phyloP scores from a whole-genome alignment of 768 basidiomycete genomes.

The Suillus spraguei region DNA sequence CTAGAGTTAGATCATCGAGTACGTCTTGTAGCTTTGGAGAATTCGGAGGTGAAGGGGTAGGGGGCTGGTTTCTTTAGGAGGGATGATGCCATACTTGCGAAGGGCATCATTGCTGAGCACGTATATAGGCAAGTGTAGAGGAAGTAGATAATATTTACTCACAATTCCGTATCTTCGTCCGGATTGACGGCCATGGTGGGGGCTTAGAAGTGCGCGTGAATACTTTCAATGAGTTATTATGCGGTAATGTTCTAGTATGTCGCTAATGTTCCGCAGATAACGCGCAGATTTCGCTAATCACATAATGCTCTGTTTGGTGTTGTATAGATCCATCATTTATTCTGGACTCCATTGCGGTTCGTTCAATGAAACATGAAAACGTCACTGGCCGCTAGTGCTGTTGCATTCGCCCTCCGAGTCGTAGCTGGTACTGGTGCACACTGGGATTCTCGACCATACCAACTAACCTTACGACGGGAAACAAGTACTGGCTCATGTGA shows the following conservation, averaged over 20 bases:
- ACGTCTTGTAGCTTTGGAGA: constrained; percentile 72
- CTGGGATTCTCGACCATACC: not conserved
- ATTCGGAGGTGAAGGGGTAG: constrained; percentile 79
- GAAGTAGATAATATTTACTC: constrained; percentile 31
- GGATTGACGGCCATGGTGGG: constrained; percentile 74
- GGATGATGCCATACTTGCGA: constrained; percentile 89
- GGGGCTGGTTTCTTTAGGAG: constrained; percentile 71
- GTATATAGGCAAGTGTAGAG: not conserved
- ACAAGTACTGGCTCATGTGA: not conserved
- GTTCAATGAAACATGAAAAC: constrained; percentile 1
- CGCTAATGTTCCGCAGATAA: not conserved
- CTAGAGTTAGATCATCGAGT: constrained; percentile 61
- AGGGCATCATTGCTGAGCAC: constrained; percentile 85
- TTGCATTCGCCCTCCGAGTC: not conserved
- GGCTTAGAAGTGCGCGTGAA: no score
- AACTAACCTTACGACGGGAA: constrained; percentile 2
- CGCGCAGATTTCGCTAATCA: not conserved
- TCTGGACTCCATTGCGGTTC: not conserved
- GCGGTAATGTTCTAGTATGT: no score
- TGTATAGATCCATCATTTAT: not conserved
- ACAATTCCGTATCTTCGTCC: constrained; percentile 98
- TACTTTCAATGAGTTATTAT: no score
- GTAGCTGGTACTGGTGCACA: not conserved
- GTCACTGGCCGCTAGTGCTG: not conserved
- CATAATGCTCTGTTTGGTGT: not conserved